Conservation (phyloP, 768 basidiomycete genomes). For the Leucosporidium creatinivorum region DNA sequence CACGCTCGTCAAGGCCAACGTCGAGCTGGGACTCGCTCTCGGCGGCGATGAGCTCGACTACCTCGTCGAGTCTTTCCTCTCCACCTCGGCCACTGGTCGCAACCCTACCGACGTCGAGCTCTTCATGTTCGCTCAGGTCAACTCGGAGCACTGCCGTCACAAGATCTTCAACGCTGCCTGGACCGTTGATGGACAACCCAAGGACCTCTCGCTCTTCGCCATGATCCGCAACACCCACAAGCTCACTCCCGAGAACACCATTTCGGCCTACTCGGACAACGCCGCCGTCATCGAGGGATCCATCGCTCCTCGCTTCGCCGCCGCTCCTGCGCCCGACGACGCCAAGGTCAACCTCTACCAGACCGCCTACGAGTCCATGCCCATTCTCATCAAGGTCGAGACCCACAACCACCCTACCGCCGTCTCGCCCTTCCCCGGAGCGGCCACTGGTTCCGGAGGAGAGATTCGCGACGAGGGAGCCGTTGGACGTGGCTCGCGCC, state of each 20-base stretch:
- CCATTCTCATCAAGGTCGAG: conserved; percentile 92
- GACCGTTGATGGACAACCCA: conserved; percentile 66
- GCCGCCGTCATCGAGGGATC: conserved; percentile 87
- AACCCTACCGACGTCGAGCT: conserved; percentile 95
- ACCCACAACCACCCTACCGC: conserved; percentile 99
- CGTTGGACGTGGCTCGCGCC: conserved; percentile 86
- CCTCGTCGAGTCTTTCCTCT: conserved; percentile 74
- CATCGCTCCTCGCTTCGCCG: conserved; percentile 63
- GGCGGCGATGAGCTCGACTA: conserved; percentile 85
- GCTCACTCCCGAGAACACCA: conserved; percentile 63
- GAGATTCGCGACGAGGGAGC: conserved; percentile 98
- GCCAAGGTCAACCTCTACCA: conserved; percentile 49
- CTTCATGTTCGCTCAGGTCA: conserved; percentile 99
- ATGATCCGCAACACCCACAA: conserved; percentile 97
- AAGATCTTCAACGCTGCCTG: conserved; percentile 99
- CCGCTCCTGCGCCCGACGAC: conserved; percentile 34
- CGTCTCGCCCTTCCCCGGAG: conserved; percentile 96
- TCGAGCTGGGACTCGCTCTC: conserved; percentile 78
- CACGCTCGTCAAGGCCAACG: conserved; percentile 69
- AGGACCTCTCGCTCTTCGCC: conserved; percentile 73
- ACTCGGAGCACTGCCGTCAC: conserved; percentile 99
- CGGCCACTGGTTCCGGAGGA: conserved; percentile 95
- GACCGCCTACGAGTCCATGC: conserved; percentile 61
- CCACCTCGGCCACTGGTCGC: conserved; percentile 42
- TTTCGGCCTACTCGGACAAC: conserved; percentile 97